phyloP scores from a whole-genome alignment of 179 eudicot species.

The Actinidia polygama region DNA sequence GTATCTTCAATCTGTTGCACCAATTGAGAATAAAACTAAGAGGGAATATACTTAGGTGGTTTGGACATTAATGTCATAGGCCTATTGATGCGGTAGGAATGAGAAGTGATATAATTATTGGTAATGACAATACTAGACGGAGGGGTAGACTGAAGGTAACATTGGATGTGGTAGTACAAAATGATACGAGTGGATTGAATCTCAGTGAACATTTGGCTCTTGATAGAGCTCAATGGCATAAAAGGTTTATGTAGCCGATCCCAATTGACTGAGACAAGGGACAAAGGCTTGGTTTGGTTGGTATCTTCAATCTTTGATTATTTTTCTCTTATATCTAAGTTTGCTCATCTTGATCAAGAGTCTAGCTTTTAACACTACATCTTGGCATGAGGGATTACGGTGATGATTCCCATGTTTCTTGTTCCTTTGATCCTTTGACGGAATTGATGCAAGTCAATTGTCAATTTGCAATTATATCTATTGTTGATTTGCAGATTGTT shows the following conservation, averaged over 20 bases:
- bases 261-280: too few relatives aligned
- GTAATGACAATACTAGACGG: conserved; percentile 71
- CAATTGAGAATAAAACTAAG: neutral
- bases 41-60: too few relatives aligned
- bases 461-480: neutral
- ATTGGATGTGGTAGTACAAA: too few relatives aligned
- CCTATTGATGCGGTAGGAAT: too few relatives aligned
- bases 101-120: too few relatives aligned
- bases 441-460: conserved; percentile 67
- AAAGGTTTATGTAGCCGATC: too few relatives aligned
- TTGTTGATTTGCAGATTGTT: neutral
- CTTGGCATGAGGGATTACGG: conserved; percentile 86
- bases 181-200: conserved; percentile 95
- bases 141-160: too few relatives aligned
- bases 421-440: conserved; percentile 96
- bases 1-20: conserved; percentile 21
- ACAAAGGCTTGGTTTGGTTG: neutral
- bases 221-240: too few relatives aligned
- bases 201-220: too few relatives aligned
- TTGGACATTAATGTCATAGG: too few relatives aligned
- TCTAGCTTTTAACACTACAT: conserved; percentile 93
- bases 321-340: neutral
- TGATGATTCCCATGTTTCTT: conserved; percentile 90
- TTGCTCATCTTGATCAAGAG: conserved; percentile 46
- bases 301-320: neutral